These are phyloP conservation scores for Chytriomyces hyalinus DNA, from an alignment of 192 early-diverging fungal genomes.

Conservation along the genomic window DNA sequence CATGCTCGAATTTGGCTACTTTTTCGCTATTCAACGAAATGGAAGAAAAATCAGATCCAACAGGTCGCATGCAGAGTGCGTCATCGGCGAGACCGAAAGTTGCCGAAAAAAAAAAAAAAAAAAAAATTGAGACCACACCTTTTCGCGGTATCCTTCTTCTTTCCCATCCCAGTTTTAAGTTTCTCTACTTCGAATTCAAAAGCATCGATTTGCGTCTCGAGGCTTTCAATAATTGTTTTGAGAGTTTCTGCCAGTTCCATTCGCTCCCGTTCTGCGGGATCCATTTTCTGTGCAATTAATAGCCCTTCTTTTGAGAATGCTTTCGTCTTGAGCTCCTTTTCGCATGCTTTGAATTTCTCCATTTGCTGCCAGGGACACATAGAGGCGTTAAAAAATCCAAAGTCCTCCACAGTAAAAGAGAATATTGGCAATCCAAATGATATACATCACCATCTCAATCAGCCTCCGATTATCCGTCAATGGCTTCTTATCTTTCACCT, in stretches of 20 bases:
- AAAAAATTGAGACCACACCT: too few relatives aligned
- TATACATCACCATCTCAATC: constrained; percentile 76
- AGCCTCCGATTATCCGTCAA: constrained; percentile 90
- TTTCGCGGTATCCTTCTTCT: constrained; percentile 78
- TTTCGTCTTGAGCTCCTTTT: constrained; percentile 99
- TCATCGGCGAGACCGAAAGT: too few relatives aligned
- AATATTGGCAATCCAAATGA: background rate
- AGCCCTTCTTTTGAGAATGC: constrained; percentile 97
- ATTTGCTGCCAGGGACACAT: constrained; percentile 74
- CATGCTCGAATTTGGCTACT: constrained; percentile 71
- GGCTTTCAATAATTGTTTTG: constrained; percentile 77
- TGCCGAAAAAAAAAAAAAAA: too few relatives aligned
- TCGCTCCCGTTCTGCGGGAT: constrained; percentile 94
- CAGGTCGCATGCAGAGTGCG: too few relatives aligned
- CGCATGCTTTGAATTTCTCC: constrained; percentile 97
- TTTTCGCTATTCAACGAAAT: constrained; percentile 55
- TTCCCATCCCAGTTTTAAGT: constrained; percentile 70
- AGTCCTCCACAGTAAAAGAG: background rate
- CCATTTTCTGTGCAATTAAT: constrained; percentile 75
- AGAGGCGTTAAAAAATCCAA: background rate
- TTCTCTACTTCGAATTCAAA: constrained; percentile 90
- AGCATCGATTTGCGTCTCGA: constrained; percentile 90
- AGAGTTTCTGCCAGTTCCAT: constrained; percentile 86
- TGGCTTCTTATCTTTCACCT: constrained; percentile 95
- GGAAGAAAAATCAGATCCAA: too few relatives aligned